These are phyloP conservation scores for Fraxinus baroniana DNA, from an alignment of 305 asterid species.

Conservation along the genomic window DNA sequence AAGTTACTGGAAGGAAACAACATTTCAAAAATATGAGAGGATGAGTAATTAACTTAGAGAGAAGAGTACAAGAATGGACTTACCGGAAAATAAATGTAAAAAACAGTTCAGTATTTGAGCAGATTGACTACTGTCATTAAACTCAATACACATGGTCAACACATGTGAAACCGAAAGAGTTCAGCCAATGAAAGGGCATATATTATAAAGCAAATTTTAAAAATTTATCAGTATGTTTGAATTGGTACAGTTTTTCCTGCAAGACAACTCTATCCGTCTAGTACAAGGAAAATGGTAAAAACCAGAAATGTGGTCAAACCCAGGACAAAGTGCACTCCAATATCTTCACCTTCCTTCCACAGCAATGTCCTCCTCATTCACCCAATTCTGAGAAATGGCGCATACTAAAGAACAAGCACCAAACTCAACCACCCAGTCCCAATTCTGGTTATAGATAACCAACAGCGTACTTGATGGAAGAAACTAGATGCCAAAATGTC, in stretches of 20 bases:
- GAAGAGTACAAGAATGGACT: background rate
- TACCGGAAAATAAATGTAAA: background rate
- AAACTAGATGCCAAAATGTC: background rate
- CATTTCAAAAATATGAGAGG: conserved; percentile 22
- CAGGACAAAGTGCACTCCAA: background rate
- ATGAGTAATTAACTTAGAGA: background rate
- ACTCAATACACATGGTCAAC: background rate
- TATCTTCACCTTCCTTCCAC: background rate
- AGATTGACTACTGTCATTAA: background rate
- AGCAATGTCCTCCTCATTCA: background rate
- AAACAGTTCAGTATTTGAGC: background rate
- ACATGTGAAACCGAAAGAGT: background rate
- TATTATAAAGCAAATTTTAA: background rate
- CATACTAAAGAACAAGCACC: background rate
- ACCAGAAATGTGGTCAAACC: background rate
- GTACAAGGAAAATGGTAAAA: background rate
- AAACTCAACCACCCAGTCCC: background rate
- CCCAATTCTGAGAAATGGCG: background rate
- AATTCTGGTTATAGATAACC: background rate
- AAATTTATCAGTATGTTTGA: background rate
- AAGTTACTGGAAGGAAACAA: conserved; percentile 64
- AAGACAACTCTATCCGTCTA: background rate
- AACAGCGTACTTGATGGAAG: background rate
- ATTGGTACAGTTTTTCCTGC: background rate
- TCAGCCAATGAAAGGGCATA: background rate